Percentiles rank a stretch among this genome's conserved stretches.
phyloP scores from a whole-genome alignment of 176 grass and related monocot species.

The Sorghum bicolor region Sorghum_bicolor_NCBIv3 NC_012872.2:57215001-57215500 shows the following conservation, averaged over 20 bases:
- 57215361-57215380: background rate
- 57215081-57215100: constrained; percentile 5
- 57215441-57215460: background rate
- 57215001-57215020: background rate
- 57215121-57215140: background rate
- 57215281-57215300: no score
- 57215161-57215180: background rate
- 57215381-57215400: constrained; percentile 5
- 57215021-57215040: background rate
- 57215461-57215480: background rate
- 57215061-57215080: background rate
- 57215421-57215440: background rate
- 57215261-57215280: background rate
- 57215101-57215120: background rate
- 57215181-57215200: background rate
- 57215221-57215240: background rate
- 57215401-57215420: background rate
- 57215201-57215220: background rate
- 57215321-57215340: background rate
- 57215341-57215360: background rate
- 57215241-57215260: background rate
- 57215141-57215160: background rate
- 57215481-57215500: background rate
- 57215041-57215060: background rate
- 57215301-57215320: no score